Conservation (phyloP, 805 yeast species). For the Yamadazyma paraphyllophila region DNA sequence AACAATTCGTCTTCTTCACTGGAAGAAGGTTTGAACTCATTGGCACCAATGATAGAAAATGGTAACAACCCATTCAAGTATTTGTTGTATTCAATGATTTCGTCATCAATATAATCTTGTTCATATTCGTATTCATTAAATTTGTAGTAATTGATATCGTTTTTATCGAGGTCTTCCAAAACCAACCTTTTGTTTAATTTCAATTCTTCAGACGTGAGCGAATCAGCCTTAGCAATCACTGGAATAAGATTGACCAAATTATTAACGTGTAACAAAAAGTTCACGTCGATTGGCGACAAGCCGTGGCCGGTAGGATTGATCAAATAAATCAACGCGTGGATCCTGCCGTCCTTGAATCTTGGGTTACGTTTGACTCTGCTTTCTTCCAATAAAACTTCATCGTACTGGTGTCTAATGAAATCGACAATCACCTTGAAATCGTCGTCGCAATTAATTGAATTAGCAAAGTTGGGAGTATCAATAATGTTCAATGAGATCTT, state of each 20-base stretch:
- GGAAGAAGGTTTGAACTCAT: constrained; percentile 49
- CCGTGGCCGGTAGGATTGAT: constrained; percentile 48
- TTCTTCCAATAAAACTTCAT: constrained; percentile 78
- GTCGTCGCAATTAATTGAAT: constrained; percentile 63
- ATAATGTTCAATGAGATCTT: constrained; percentile 73
- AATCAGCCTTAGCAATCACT: constrained; percentile 43
- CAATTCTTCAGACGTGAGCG: constrained; percentile 44
- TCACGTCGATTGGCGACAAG: constrained; percentile 39
- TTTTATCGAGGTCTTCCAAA: constrained; percentile 69
- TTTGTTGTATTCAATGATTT: constrained; percentile 62
- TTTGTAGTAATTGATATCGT: constrained; percentile 69
- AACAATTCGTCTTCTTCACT: constrained; percentile 39
- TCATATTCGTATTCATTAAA: constrained; percentile 63
- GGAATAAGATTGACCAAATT: constrained; percentile 44
- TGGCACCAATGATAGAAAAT: constrained; percentile 68
- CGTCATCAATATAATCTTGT: constrained; percentile 53
- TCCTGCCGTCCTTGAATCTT: constrained; percentile 78
- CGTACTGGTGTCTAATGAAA: constrained; percentile 77
- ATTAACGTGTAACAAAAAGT: constrained; percentile 41
- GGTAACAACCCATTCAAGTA: constrained; percentile 64
- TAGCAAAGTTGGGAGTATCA: constrained; percentile 85
- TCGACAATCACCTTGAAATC: constrained; percentile 72
- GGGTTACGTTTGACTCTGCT: constrained; percentile 82
- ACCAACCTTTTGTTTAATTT: constrained; percentile 70
- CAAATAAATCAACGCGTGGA: constrained; percentile 56